Evolutionary conservation across 805 yeast genomes (phyloP).

Genomic region (Dipodascopsis uninucleata): DNA sequence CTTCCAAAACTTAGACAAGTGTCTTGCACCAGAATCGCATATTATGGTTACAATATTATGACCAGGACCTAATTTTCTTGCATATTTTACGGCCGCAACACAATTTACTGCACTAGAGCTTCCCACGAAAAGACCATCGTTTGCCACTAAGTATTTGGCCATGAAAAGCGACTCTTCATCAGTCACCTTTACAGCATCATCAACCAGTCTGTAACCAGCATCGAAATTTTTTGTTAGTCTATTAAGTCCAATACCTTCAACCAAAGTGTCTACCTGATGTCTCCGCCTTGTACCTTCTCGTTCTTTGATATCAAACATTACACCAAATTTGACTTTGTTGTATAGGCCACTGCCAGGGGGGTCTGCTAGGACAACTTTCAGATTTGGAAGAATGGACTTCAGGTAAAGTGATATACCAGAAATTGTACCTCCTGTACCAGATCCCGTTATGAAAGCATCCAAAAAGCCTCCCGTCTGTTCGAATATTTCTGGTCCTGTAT

Average conservation of each 20-base stretch:
- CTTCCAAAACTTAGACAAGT: conserved; percentile 89
- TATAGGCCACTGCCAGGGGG: conserved; percentile 94
- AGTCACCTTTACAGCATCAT: conserved; percentile 72
- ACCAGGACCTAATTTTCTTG: conserved; percentile 52
- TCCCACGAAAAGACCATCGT: conserved; percentile 90
- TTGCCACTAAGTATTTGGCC: conserved; percentile 77
- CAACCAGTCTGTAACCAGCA: conserved; percentile 65
- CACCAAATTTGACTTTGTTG: conserved; percentile 82
- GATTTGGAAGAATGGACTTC: conserved; percentile 45
- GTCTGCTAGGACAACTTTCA: conserved; percentile 72
- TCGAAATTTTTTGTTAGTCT: conserved; percentile 78
- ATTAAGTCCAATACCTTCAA: conserved; percentile 92
- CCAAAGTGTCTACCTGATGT: conserved; percentile 92
- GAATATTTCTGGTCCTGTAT: conserved; percentile 94
- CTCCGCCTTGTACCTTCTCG: conserved; percentile 90
- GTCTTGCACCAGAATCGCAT: conserved; percentile 90
- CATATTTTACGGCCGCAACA: conserved; percentile 74
- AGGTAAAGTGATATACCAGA: conserved; percentile 83
- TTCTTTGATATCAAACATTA: conserved; percentile 86
- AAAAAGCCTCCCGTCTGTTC: conserved; percentile 60
- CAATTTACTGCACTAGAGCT: conserved; percentile 92
- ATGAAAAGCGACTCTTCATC: conserved; percentile 80
- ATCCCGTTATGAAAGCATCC: conserved; percentile 81
- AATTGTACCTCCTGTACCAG: conserved; percentile 97
- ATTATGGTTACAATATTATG: conserved; percentile 76